Conservation (phyloP, 805 yeast genomes). For the Metschnikowia lachancei region DNA sequence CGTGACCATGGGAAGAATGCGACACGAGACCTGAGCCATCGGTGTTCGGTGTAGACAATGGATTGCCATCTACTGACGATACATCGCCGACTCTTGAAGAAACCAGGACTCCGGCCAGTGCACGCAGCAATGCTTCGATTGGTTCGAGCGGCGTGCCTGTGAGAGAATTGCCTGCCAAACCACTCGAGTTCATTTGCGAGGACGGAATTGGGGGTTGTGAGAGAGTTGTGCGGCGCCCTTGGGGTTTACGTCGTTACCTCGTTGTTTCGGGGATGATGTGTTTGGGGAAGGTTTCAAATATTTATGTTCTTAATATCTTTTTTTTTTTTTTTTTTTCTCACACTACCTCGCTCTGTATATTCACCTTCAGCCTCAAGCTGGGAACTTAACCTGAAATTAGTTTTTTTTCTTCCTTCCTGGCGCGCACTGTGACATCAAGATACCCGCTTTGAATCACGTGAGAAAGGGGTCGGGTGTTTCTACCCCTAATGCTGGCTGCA, state of each 20-base stretch:
- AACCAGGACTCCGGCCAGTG: constrained; percentile 9
- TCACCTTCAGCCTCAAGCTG: background rate
- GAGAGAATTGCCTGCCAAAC: constrained; percentile 15
- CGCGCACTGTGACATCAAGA: constrained; percentile 8
- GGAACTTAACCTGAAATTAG: background rate
- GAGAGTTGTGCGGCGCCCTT: background rate
- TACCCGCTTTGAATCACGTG: constrained; percentile 3
- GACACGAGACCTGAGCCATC: constrained; percentile 6
- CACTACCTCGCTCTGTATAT: constrained; percentile 1
- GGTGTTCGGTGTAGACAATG: constrained; percentile 1
- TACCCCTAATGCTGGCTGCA: too few relatives aligned
- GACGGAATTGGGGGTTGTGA: background rate
- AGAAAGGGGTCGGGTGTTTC: background rate
- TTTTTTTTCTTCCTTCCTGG: background rate
- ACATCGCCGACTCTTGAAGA: constrained; percentile 15
- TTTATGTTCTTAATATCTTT: background rate
- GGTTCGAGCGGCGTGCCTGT: constrained; percentile 17
- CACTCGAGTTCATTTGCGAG: constrained; percentile 16
- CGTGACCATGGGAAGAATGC: constrained; percentile 1
- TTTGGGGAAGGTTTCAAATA: background rate
- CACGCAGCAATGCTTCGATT: constrained; percentile 17
- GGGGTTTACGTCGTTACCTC: background rate
- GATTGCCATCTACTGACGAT: constrained; percentile 12
- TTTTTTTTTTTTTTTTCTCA: constrained; percentile 1
- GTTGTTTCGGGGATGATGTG: background rate